These are phyloP conservation scores for Fusarium illudens DNA, from an alignment of 2,329 filamentous ascomycete species.

Conservation along the genomic window DNA sequence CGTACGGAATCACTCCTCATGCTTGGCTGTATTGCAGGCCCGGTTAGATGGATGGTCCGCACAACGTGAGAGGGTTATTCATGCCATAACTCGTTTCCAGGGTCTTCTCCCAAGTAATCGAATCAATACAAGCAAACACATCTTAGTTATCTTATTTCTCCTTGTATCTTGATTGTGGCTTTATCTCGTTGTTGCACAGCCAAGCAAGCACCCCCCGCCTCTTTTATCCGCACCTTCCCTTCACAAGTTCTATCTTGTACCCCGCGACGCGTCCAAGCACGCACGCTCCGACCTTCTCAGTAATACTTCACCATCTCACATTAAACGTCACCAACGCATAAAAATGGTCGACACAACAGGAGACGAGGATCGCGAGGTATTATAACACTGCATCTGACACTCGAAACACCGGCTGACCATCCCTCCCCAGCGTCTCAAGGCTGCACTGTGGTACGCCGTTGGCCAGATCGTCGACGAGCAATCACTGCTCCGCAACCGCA, in stretches of 20 bases:
- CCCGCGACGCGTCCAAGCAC: constrained; percentile 35
- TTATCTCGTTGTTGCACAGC: neutral
- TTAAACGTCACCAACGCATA: neutral
- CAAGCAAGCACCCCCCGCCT: constrained; percentile 18
- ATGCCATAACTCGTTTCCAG: neutral
- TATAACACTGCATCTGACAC: neutral
- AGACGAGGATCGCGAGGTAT: constrained; percentile 51
- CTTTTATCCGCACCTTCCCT: neutral
- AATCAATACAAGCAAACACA: neutral
- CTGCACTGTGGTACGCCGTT: constrained; percentile 83
- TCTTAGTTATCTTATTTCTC: too few relatives aligned
- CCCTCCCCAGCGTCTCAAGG: constrained; percentile 74
- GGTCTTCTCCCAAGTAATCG: neutral
- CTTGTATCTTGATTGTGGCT: neutral
- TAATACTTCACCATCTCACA: constrained; percentile 4
- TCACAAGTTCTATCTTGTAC: constrained; percentile 2
- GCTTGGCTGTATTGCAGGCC: too few relatives aligned
- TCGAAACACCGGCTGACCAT: neutral
- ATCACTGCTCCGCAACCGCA: constrained; percentile 67
- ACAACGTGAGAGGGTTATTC: neutral
- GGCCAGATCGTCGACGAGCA: constrained; percentile 91
- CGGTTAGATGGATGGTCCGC: too few relatives aligned
- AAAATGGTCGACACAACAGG: constrained; percentile 46
- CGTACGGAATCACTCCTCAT: too few relatives aligned
- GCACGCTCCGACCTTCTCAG: constrained; percentile 2